Evolutionary conservation across 768 basidiomycete genomes (phyloP).

Genomic region (Astraeus odoratus): DNA sequence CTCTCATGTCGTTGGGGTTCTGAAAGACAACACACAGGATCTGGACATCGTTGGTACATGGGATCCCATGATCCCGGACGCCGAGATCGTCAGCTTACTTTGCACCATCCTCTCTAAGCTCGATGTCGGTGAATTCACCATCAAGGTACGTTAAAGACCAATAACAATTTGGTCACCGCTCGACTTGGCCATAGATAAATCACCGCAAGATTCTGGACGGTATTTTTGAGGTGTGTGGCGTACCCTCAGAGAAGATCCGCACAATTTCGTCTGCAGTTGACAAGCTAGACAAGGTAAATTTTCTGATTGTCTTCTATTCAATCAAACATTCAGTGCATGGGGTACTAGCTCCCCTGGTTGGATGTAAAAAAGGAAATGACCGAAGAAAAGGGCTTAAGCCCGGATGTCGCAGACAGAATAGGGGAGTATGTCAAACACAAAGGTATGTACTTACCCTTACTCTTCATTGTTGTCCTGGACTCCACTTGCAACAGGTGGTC

Average conservation of each 20-base stretch:
- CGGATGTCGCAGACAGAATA: constrained; percentile 81
- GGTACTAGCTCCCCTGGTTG: constrained; percentile 66
- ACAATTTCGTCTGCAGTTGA: constrained; percentile 95
- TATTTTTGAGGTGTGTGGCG: constrained; percentile 94
- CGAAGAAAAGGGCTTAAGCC: constrained; percentile 84
- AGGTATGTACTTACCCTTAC: constrained; percentile 39
- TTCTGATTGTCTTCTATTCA: not conserved
- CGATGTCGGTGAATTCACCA: constrained; percentile 89
- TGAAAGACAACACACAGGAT: constrained; percentile 46
- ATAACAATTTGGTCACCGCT: not conserved
- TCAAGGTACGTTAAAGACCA: constrained; percentile 55
- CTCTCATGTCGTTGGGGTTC: not conserved
- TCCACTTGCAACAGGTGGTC: constrained; percentile 49
- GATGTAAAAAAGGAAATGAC: constrained; percentile 97
- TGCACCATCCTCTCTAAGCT: constrained; percentile 77
- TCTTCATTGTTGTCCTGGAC: not conserved
- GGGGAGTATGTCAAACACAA: constrained; percentile 96
- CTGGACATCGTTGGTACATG: constrained; percentile 89
- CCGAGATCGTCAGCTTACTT: constrained; percentile 77
- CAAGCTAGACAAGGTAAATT: constrained; percentile 88
- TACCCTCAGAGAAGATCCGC: constrained; percentile 82
- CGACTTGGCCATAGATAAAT: constrained; percentile 56
- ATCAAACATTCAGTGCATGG: not conserved
- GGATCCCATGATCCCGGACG: constrained; percentile 98
- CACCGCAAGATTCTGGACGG: constrained; percentile 97